Conservation (phyloP, 805 yeast genomes). For the Barnettozyma californica region DNA sequence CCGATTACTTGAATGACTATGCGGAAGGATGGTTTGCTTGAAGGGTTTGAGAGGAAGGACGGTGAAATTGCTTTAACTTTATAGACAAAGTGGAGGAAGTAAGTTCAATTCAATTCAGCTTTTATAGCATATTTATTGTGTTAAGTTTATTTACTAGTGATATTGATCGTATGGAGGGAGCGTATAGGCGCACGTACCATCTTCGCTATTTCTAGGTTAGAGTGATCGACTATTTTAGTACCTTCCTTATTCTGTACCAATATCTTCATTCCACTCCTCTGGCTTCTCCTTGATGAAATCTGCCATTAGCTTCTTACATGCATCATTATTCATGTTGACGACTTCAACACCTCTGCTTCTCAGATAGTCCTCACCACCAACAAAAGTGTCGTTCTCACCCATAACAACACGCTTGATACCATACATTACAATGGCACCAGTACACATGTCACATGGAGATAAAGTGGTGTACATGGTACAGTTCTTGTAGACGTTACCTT, state of each 20-base stretch:
- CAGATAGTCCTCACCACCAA: conserved; percentile 80
- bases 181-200: too few species aligned
- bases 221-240: background rate
- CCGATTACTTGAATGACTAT: too few species aligned
- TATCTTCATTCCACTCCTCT: conserved; percentile 78
- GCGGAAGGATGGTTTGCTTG: background rate
- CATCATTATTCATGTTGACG: conserved; percentile 50
- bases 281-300: conserved; percentile 75
- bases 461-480: conserved; percentile 87
- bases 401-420: conserved; percentile 83
- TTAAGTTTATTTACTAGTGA: too few species aligned
- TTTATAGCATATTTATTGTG: too few species aligned
- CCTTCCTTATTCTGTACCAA: conserved; percentile 40
- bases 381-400: conserved; percentile 81
- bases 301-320: conserved; percentile 68
- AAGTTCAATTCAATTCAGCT: too few species aligned
- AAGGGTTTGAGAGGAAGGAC: background rate
- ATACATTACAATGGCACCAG: conserved; percentile 87
- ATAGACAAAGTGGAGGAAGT: too few species aligned
- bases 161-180: too few species aligned
- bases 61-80: too few species aligned
- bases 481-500: conserved; percentile 70
- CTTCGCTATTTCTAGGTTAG: background rate
- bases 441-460: conserved; percentile 93
- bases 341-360: conserved; percentile 64